phyloP scores from a whole-genome alignment of 345 rosid species.

The Gossypium sturtianum region DNA sequence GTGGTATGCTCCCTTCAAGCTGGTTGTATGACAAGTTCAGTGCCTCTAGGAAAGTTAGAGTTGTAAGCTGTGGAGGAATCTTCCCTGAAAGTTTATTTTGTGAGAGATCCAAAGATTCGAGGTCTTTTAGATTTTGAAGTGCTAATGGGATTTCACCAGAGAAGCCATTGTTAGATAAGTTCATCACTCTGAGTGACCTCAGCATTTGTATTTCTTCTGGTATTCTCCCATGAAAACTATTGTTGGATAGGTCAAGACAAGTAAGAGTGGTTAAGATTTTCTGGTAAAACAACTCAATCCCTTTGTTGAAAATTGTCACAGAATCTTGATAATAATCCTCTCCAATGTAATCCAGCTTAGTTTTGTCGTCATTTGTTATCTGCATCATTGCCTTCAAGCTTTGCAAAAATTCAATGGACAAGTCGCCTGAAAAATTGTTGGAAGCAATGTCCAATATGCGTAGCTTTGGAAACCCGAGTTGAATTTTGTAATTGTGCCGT shows the following conservation, averaged over 20 bases:
- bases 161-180: conserved; percentile 15
- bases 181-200: not conserved
- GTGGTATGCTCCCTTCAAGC: not conserved
- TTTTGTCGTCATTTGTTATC: not conserved
- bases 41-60: not conserved
- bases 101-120: conserved; percentile 22
- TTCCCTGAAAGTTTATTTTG: conserved; percentile 12
- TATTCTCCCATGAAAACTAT: conserved; percentile 12
- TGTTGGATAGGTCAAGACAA: conserved; percentile 12
- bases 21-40: not conserved
- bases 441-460: not conserved
- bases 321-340: not conserved
- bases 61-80: conserved; percentile 14
- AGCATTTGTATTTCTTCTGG: not conserved
- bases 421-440: conserved; percentile 1
- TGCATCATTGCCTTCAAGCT: conserved; percentile 4
- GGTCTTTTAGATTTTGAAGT: not conserved
- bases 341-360: not conserved
- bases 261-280: not conserved
- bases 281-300: not conserved
- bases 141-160: conserved; percentile 4
- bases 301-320: not conserved
- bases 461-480: not conserved
- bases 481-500: not conserved
- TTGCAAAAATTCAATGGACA: not conserved